These are phyloP conservation scores for Phytopythium sindhum DNA, from an alignment of 352 stramenopile genomes.

Conservation along the genomic window DNA sequence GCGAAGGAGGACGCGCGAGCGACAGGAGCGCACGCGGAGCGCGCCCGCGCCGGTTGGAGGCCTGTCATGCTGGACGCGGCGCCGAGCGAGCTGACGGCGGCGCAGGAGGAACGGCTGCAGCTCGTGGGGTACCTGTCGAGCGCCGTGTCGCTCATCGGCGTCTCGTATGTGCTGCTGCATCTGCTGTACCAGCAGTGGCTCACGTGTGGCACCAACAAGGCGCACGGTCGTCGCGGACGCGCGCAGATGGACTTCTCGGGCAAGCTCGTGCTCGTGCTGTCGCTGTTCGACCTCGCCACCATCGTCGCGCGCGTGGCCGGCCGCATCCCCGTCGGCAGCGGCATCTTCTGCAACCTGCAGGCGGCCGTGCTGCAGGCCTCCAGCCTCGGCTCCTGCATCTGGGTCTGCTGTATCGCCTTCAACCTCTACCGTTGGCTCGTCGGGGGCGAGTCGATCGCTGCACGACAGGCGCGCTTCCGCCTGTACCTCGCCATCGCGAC, in stretches of 20 bases:
- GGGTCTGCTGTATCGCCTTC: slow-evolving; percentile 77
- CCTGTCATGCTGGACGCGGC: slow-evolving; percentile 13
- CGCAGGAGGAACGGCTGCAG: slow-evolving; percentile 32
- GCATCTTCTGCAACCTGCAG: slow-evolving; percentile 49
- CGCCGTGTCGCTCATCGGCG: slow-evolving; percentile 54
- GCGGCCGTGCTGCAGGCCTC: slow-evolving; percentile 50
- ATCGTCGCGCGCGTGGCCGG: slow-evolving; percentile 55
- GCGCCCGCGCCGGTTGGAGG: not conserved
- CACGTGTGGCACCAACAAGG: not conserved
- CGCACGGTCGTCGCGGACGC: slow-evolving; percentile 16
- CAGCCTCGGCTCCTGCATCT: slow-evolving; percentile 59
- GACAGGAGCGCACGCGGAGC: too few relatives aligned
- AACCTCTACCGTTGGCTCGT: slow-evolving; percentile 83
- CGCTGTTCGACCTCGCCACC: slow-evolving; percentile 62
- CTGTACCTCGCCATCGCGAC: slow-evolving; percentile 56
- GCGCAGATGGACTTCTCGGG: slow-evolving; percentile 59
- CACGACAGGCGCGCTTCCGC: slow-evolving; percentile 47
- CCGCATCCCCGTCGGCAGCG: slow-evolving; percentile 36
- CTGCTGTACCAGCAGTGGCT: slow-evolving; percentile 41
- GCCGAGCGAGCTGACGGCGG: slow-evolving; percentile 16
- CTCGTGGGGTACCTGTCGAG: slow-evolving; percentile 40
- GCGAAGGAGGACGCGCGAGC: too few relatives aligned
- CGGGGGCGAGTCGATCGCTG: slow-evolving; percentile 65
- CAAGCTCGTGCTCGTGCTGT: slow-evolving; percentile 66
- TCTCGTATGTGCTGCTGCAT: slow-evolving; percentile 64